Conservation (phyloP, 2,329 filamentous ascomycete species). For the Clonostachys rhizophaga region DNA sequence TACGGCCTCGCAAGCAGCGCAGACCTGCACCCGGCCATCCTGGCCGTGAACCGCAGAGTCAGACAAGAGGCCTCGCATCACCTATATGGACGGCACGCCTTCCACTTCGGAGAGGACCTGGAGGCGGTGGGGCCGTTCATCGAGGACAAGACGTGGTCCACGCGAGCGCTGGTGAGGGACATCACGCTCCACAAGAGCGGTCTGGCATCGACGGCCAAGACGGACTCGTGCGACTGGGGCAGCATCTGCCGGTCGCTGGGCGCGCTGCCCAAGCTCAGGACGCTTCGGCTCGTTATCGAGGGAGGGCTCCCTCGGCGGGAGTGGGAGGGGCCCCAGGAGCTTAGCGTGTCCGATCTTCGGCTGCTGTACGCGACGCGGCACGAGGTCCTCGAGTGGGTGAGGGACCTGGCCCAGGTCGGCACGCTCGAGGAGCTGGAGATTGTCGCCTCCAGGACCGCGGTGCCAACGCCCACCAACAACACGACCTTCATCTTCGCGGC, state of each 20-base stretch:
- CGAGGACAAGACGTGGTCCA: slow-evolving; percentile 44
- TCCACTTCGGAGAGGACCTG: slow-evolving; percentile 55
- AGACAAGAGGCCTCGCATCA: slow-evolving; percentile 50
- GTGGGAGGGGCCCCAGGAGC: slow-evolving; percentile 43
- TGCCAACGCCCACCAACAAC: slow-evolving; percentile 45
- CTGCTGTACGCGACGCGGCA: slow-evolving; percentile 36
- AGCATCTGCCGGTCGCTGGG: slow-evolving; percentile 44
- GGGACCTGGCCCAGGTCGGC: slow-evolving; percentile 44
- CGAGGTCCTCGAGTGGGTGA: slow-evolving; percentile 52
- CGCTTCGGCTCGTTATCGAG: slow-evolving; percentile 46
- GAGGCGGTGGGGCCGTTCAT: slow-evolving; percentile 59
- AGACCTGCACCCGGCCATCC: slow-evolving; percentile 34
- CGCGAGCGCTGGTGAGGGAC: slow-evolving; percentile 39
- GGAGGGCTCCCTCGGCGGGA: slow-evolving; percentile 44
- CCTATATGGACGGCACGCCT: slow-evolving; percentile 50
- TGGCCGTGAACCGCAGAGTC: slow-evolving; percentile 40
- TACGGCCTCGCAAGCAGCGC: slow-evolving; percentile 25
- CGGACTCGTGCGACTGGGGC: slow-evolving; percentile 45
- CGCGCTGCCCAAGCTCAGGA: slow-evolving; percentile 27
- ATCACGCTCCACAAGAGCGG: slow-evolving; percentile 51
- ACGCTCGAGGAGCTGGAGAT: slow-evolving; percentile 46
- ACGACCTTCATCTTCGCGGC: slow-evolving; percentile 54
- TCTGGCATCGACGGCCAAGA: slow-evolving; percentile 30
- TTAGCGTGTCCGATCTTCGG: slow-evolving; percentile 39
- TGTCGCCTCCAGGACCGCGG: slow-evolving; percentile 45